These are phyloP conservation scores for Lachnellula subtilissima DNA, from an alignment of 2,329 filamentous ascomycete species.

Conservation along the genomic window DNA sequence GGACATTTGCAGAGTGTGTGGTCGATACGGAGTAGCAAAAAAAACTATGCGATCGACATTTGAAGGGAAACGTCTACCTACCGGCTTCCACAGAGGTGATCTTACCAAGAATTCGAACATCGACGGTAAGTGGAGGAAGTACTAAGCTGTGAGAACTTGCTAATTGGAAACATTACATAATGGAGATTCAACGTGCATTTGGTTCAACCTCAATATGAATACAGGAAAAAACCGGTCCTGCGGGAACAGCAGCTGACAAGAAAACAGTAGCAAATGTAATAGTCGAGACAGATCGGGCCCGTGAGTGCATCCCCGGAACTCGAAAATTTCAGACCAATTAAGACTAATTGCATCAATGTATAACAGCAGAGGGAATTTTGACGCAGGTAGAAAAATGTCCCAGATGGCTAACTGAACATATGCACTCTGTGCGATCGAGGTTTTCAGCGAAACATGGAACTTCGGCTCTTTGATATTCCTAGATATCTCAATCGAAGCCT, in stretches of 20 bases:
- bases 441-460: slow-evolving; percentile 4
- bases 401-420: neutral
- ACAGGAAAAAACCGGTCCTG: neutral
- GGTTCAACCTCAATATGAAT: neutral
- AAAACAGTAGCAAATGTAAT: neutral
- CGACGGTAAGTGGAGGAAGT: neutral
- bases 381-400: neutral
- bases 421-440: slow-evolving; percentile 4
- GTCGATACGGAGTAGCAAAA: neutral
- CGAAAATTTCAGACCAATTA: neutral
- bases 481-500: slow-evolving; percentile 3
- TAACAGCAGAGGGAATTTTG: slow-evolving; percentile 2
- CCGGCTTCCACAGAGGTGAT: neutral
- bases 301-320: neutral
- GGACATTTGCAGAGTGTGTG: slow-evolving; percentile 5
- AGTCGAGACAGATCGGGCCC: neutral
- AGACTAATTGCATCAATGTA: neutral
- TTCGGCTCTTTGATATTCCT: slow-evolving; percentile 1
- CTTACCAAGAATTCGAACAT: slow-evolving; percentile 4
- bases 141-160: neutral
- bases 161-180: neutral
- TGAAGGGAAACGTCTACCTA: neutral
- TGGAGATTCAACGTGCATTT: slow-evolving; percentile 3
- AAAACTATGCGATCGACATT: neutral
- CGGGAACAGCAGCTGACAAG: neutral